Conservation (phyloP, 352 stramenopile genomes). For the Elongisporangium undulatum region DNA sequence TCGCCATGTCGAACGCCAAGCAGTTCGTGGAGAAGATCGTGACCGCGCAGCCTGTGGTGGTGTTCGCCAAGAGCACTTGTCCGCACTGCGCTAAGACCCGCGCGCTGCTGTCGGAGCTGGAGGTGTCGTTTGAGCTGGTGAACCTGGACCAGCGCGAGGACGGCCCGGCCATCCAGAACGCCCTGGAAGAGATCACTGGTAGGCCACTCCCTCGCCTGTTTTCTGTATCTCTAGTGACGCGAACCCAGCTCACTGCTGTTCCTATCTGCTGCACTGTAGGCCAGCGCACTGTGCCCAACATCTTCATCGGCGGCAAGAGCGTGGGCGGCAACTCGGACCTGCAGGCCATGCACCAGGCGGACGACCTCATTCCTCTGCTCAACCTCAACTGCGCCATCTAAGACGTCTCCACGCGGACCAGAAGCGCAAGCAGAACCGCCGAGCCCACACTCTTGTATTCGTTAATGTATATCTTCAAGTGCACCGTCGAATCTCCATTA, state of each 20-base stretch:
- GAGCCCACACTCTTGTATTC: no score
- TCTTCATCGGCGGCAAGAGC: slow-evolving; percentile 86
- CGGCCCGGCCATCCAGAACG: slow-evolving; percentile 6
- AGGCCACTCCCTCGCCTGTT: not conserved
- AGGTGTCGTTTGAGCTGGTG: slow-evolving; percentile 5
- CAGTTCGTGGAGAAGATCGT: slow-evolving; percentile 14
- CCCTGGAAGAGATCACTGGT: slow-evolving; percentile 10
- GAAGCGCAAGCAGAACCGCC: no score
- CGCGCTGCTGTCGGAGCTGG: slow-evolving; percentile 3
- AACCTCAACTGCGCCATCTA: slow-evolving; percentile 11
- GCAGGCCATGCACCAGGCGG: slow-evolving; percentile 41
- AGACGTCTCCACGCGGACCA: not conserved
- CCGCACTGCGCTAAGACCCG: slow-evolving; percentile 59
- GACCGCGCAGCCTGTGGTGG: slow-evolving; percentile 6
- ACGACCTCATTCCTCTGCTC: slow-evolving; percentile 74
- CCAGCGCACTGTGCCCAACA: slow-evolving; percentile 88
- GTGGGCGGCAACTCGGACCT: slow-evolving; percentile 86
- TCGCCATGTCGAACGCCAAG: slow-evolving; percentile 1
- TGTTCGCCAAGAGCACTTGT: slow-evolving; percentile 86
- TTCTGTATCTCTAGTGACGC: not conserved
- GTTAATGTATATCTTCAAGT: no score
- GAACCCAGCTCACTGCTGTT: not conserved
- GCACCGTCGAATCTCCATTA: no score
- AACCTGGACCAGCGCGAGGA: slow-evolving; percentile 9
- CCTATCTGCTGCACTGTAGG: slow-evolving; percentile 10